Evolutionary conservation across 108 stramenopile genomes (phyloP), one percentile per base, ranked within the genome.

Genomic region (Mayamaea pseudoterrestris): DNA sequence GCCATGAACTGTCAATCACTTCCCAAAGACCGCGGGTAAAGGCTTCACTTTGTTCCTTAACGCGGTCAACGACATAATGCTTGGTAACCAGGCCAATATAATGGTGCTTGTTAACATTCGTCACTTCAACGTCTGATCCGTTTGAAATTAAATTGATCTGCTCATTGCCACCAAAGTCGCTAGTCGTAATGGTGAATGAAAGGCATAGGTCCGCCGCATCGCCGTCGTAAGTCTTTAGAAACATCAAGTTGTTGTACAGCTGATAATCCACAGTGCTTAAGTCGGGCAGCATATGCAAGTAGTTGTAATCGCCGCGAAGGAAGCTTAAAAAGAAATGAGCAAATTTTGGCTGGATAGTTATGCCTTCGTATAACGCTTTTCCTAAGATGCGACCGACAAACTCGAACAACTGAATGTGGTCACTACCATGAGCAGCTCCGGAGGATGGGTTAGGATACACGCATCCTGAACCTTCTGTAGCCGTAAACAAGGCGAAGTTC

Each of bases 321-420:
- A 93, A 93, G 2, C 86, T 73, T 9, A 99, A 72, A 58, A 97
- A 97, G 65, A 96, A 92, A 41, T 89, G 94, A 5, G 98, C 93
- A 68, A 99, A 99, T 47, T 83, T 85, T 29, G 95, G 96, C 40
- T 93, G 84, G 20, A 99, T 83, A 23, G 94, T 93, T 39, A 99
- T 92, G 17, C 89, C 89, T 66, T 99, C 98, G 44, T 81, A 91
- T 14, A 97, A 61, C 6, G 97, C 97, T 55, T 84, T 78, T 7
- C 53, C 53, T 9, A 99, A 70, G 23, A 99, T 83, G 27, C 88
- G 50, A 18, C 95, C 95, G 27, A 97, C 65, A 48, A 99, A 97
- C 49, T 80, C 74, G 66, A 94, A 96, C 21, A 95, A 56, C 21
- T 58, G 58, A 23, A 90, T 71, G 51, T 78, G 75, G 37, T 95